Percentiles rank a stretch among this genome's conserved stretches.
These are phyloP conservation scores for Trypanosoma boissoni DNA, from an alignment of 208 protist species.

Conservation along the genomic window DNA sequence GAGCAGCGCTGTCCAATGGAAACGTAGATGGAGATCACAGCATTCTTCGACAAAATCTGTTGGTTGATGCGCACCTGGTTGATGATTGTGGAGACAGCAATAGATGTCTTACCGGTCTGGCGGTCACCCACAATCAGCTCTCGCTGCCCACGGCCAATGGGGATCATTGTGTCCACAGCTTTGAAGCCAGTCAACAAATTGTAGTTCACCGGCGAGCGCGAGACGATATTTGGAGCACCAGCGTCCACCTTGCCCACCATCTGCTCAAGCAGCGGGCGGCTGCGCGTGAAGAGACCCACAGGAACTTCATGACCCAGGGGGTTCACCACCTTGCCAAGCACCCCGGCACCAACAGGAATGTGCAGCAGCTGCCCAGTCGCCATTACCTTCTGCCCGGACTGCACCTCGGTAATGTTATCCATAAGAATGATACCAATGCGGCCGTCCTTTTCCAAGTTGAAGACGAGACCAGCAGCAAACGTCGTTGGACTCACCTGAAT, in stretches of 20 bases:
- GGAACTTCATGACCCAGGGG: conserved; percentile 80
- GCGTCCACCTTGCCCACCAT: conserved; percentile 83
- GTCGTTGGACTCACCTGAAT: conserved; percentile 80
- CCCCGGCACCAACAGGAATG: conserved; percentile 75
- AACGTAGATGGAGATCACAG: conserved; percentile 92
- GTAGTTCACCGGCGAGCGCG: conserved; percentile 90
- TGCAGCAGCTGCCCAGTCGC: conserved; percentile 81
- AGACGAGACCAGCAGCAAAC: conserved; percentile 72
- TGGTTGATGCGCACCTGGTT: conserved; percentile 93
- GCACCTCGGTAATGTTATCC: conserved; percentile 85
- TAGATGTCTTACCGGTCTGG: conserved; percentile 93
- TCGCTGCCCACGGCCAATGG: conserved; percentile 92
- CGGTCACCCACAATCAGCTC: conserved; percentile 94
- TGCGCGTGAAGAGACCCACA: conserved; percentile 58
- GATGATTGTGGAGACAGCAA: conserved; percentile 92
- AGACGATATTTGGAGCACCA: conserved; percentile 93
- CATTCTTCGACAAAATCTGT: conserved; percentile 82
- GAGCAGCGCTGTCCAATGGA: conserved; percentile 93
- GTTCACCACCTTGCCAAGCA: conserved; percentile 88
- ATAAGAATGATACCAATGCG: conserved; percentile 86
- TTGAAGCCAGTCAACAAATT: conserved; percentile 93
- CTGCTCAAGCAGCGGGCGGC: conserved; percentile 47
- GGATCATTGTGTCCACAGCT: conserved; percentile 92
- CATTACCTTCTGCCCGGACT: conserved; percentile 87
- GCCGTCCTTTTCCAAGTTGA: conserved; percentile 87